A percentile compares a stretch with the other conserved stretches of the same genome.
Conservation (phyloP, 1,284 basidiomycete genomes). For the Ustilago bromivora region DNA sequence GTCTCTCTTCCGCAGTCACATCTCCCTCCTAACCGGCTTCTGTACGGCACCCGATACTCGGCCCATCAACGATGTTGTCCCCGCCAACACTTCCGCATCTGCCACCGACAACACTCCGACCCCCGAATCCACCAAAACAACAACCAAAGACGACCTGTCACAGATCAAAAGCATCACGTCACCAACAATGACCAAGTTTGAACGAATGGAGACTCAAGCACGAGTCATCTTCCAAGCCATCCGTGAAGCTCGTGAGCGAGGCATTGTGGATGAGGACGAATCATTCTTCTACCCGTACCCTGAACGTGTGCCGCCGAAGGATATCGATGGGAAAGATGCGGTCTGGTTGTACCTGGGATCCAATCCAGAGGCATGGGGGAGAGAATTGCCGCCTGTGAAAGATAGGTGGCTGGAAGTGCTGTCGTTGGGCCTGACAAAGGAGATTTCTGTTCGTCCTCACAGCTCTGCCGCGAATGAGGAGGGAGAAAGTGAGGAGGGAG, state of each 20-base stretch:
- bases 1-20: slow-evolving; percentile 32
- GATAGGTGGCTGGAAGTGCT: slow-evolving; percentile 52
- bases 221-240: slow-evolving; percentile 52
- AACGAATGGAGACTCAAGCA: slow-evolving; percentile 50
- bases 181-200: slow-evolving; percentile 35
- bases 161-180: slow-evolving; percentile 1
- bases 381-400: slow-evolving; percentile 40
- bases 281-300: slow-evolving; percentile 52
- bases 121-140: neutral
- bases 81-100: neutral
- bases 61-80: slow-evolving; percentile 3
- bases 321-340: slow-evolving; percentile 20
- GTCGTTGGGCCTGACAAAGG: slow-evolving; percentile 37
- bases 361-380: slow-evolving; percentile 44
- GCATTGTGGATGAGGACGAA: slow-evolving; percentile 47
- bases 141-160: neutral
- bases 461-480: neutral
- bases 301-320: slow-evolving; percentile 38
- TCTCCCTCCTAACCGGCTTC: slow-evolving; percentile 28
- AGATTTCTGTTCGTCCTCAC: slow-evolving; percentile 15
- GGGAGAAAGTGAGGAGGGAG: neutral
- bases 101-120: too few species aligned
- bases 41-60: slow-evolving; percentile 22
- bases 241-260: slow-evolving; percentile 43
- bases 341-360: slow-evolving; percentile 48